These are phyloP conservation scores for Incumbomyces lentus DNA, from an alignment of 2,329 filamentous ascomycete genomes.

Conservation along the genomic window DNA sequence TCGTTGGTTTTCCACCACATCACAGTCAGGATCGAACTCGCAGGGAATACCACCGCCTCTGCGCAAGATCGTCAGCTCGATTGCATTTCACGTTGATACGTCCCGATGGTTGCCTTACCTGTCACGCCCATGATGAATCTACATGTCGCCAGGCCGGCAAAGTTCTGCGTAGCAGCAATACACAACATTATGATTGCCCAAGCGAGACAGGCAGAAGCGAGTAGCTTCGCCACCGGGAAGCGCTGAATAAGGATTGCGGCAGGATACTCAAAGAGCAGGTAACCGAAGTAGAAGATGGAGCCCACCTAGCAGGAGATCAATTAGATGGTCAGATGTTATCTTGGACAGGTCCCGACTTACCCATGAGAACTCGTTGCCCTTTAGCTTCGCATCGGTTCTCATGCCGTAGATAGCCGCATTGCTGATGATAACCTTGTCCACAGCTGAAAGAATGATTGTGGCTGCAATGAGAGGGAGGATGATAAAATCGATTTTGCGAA, in stretches of 20 bases:
- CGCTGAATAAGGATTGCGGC: constrained; percentile 33
- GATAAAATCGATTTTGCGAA: constrained; percentile 22
- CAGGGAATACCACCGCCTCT: not conserved
- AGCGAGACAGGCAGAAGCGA: constrained; percentile 46
- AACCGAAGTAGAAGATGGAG: constrained; percentile 45
- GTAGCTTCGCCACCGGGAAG: constrained; percentile 42
- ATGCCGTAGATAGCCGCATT: constrained; percentile 49
- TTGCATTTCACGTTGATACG: constrained; percentile 19
- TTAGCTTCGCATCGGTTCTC: constrained; percentile 39
- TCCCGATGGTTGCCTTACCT: constrained; percentile 42
- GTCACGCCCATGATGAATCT: constrained; percentile 43
- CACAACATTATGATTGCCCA: constrained; percentile 42
- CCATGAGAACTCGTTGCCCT: constrained; percentile 44
- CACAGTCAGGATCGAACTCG: constrained; percentile 12
- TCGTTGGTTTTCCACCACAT: constrained; percentile 10
- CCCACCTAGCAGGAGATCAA: constrained; percentile 5
- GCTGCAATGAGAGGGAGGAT: constrained; percentile 6
- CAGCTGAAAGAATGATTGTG: not conserved
- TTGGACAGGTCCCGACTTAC: too few species aligned
- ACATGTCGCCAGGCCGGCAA: constrained; percentile 38
- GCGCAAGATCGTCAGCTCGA: constrained; percentile 12
- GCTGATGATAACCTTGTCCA: constrained; percentile 50
- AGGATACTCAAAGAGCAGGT: constrained; percentile 36
- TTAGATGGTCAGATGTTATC: too few species aligned
- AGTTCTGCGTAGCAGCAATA: constrained; percentile 41